Evolutionary conservation across 352 stramenopile species (phyloP).

Genomic region (Pelagophyceae sp.): DNA sequence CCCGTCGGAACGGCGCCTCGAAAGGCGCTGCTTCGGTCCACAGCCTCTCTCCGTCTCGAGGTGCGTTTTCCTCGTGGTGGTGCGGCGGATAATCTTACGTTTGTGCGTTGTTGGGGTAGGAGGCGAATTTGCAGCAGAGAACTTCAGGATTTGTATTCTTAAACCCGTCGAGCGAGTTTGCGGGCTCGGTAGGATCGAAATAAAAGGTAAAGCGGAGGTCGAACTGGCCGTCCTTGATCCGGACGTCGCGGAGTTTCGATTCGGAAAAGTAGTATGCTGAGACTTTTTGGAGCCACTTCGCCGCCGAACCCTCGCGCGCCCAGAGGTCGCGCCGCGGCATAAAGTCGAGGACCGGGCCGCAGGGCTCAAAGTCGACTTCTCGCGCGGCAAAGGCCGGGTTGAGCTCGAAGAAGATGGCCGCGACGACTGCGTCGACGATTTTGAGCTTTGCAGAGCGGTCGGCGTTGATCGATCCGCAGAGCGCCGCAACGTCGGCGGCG

Average conservation of each 20-base stretch:
- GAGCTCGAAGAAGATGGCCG: neutral
- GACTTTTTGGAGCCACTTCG: conserved; percentile 10
- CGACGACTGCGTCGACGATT: neutral
- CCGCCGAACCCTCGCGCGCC: neutral
- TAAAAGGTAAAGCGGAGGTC: conserved; percentile 1
- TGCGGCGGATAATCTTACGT: too few species aligned
- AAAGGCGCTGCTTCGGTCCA: too few species aligned
- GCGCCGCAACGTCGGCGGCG: neutral
- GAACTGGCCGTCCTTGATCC: neutral
- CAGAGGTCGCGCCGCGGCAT: conserved; percentile 2
- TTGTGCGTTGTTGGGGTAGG: too few species aligned
- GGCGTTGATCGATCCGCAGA: neutral
- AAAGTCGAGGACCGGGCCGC: too few species aligned
- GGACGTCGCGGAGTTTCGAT: neutral
- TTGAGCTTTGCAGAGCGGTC: neutral
- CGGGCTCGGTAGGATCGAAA: conserved; percentile 4
- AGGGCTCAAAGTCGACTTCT: too few species aligned
- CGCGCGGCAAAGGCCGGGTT: too few species aligned
- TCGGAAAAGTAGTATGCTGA: conserved; percentile 9
- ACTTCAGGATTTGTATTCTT: conserved; percentile 8
- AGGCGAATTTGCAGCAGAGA: conserved; percentile 4
- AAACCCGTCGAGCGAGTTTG: neutral
- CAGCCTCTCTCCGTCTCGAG: too few species aligned
- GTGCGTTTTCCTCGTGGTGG: too few species aligned
- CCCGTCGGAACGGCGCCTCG: too few species aligned